These are phyloP conservation scores for Penicillium subrubescens DNA, from an alignment of 495 filamentous ascomycete genomes.

Conservation along the genomic window DNA sequence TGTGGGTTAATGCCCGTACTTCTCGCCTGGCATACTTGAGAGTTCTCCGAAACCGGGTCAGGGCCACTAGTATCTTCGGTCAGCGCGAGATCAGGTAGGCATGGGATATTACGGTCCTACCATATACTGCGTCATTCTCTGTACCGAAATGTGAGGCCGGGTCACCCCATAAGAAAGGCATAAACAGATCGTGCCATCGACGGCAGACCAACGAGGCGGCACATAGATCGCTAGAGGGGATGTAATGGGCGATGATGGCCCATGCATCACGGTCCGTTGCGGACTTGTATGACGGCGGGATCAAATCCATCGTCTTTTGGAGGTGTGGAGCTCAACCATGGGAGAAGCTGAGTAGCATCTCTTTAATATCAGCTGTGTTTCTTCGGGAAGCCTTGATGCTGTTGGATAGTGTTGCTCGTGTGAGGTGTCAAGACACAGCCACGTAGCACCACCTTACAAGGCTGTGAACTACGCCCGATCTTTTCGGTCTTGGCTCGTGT, in stretches of 20 bases:
- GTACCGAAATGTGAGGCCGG: conserved; percentile 65
- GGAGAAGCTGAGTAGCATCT: neutral
- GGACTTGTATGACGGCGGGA: conserved; percentile 61
- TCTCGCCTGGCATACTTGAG: conserved; percentile 55
- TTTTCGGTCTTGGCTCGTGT: neutral
- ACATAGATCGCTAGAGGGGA: conserved; percentile 60
- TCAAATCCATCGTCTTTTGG: conserved; percentile 49
- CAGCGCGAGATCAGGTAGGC: neutral
- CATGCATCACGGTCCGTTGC: conserved; percentile 61
- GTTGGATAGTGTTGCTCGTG: neutral
- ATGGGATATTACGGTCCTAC: conserved; percentile 28
- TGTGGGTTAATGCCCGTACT: conserved; percentile 61
- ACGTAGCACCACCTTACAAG: neutral
- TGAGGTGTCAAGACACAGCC: neutral
- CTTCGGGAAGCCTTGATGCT: neutral
- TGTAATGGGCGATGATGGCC: conserved; percentile 63
- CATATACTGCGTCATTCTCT: conserved; percentile 64
- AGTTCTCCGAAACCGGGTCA: conserved; percentile 64
- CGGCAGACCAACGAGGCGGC: conserved; percentile 59
- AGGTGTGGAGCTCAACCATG: neutral
- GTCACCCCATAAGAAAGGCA: conserved; percentile 66
- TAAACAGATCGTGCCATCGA: conserved; percentile 61
- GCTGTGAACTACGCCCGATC: neutral
- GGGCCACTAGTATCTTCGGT: conserved; percentile 48
- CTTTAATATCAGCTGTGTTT: neutral